Evolutionary conservation across 2,329 filamentous ascomycete genomes (phyloP).

Genomic region (Claviceps paspali): DNA sequence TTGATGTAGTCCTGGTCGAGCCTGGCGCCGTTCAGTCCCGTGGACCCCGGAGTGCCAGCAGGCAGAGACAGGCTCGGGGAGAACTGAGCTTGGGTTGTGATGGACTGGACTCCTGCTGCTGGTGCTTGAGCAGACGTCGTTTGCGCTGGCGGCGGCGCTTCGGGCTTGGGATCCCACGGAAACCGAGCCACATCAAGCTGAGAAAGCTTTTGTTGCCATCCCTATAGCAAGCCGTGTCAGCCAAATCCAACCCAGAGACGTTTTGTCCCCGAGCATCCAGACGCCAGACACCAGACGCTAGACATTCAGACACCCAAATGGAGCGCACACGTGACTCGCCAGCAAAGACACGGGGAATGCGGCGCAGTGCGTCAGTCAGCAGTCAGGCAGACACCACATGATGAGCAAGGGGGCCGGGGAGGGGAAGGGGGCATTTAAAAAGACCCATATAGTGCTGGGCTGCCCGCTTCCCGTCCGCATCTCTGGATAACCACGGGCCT

Average conservation of each 20-base stretch:
- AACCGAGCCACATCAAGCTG: constrained; percentile 74
- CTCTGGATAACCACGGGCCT: constrained; percentile 3
- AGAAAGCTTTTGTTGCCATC: constrained; percentile 87
- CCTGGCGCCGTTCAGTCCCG: constrained; percentile 23
- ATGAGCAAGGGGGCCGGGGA: constrained; percentile 4
- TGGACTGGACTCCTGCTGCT: constrained; percentile 9
- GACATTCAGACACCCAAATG: constrained; percentile 1
- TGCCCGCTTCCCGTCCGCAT: constrained; percentile 22
- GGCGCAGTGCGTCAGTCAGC: not conserved
- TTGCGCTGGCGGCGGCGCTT: constrained; percentile 29
- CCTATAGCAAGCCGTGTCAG: constrained; percentile 34
- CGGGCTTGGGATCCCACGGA: constrained; percentile 85
- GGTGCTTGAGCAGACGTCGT: constrained; percentile 14
- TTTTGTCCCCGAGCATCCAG: no score
- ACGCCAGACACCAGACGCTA: no score
- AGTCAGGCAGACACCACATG: not conserved
- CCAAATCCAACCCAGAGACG: no score
- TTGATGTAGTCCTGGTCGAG: constrained; percentile 30
- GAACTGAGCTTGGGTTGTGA: constrained; percentile 18
- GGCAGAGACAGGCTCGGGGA: constrained; percentile 17
- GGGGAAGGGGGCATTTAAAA: constrained; percentile 32
- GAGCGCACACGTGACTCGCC: constrained; percentile 4
- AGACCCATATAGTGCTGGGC: constrained; percentile 38
- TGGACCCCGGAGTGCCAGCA: constrained; percentile 15
- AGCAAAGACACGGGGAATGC: not conserved